Evolutionary conservation across 768 basidiomycete species (phyloP).

Genomic region (Termitomyces sp.): DNA sequence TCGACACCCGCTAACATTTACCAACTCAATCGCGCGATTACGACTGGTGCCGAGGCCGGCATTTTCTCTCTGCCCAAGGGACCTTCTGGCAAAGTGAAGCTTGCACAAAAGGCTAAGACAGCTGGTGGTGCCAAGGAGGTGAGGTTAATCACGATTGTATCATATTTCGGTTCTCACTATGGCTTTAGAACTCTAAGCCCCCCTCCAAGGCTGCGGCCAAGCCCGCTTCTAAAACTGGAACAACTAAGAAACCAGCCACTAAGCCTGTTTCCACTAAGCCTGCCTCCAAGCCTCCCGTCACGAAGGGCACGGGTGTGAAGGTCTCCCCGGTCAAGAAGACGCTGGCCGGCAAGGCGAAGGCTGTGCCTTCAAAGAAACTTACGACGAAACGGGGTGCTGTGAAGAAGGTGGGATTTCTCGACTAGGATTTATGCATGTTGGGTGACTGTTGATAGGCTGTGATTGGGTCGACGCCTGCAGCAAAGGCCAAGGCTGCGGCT

Average conservation of each 20-base stretch:
- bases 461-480: not conserved
- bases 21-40: conserved; percentile 72
- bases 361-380: conserved; percentile 25
- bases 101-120: conserved; percentile 43
- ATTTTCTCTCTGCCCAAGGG: conserved; percentile 34
- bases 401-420: not conserved
- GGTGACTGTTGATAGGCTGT: not conserved
- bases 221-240: conserved; percentile 25
- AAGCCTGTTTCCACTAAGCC: conserved; percentile 26
- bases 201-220: conserved; percentile 31
- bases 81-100: conserved; percentile 59
- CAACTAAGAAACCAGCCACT: conserved; percentile 25
- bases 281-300: conserved; percentile 25
- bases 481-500: conserved; percentile 13
- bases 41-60: conserved; percentile 52
- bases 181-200: conserved; percentile 41
- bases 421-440: too few species aligned
- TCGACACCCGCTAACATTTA: conserved; percentile 60
- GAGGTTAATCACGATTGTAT: conserved; percentile 7
- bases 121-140: conserved; percentile 57
- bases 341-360: conserved; percentile 29
- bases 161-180: not conserved
- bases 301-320: conserved; percentile 35
- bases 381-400: conserved; percentile 18
- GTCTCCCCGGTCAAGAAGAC: conserved; percentile 58